Evolutionary conservation across 108 stramenopile species (phyloP), one percentile per base, ranked within the genome.

Genomic region (Chaetoceros tenuissimus): DNA sequence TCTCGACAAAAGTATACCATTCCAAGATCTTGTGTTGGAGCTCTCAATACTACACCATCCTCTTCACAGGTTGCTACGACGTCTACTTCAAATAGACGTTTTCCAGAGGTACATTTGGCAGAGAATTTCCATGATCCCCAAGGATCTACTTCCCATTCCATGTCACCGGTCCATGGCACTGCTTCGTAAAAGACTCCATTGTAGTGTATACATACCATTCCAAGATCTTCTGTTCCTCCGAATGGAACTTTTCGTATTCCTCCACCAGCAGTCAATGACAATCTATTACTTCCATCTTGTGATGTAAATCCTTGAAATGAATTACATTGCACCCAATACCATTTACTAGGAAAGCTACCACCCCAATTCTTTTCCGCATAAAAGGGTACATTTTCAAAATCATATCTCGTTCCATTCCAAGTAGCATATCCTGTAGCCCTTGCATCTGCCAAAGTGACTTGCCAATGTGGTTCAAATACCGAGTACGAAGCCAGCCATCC

Each of bases 281-380:
- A 66, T 31, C 59, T 63, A 10, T 19, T 16, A 13, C 18, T 25
- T 3, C 17, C 20, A n/a, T 28, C 28, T 3, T 2, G 19, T 2
- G 1, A 26, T 59, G 34, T 40, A 59, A 79, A 71, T 20, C 71
- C 77, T 21, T 82, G 75, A 51, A 94, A 94, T 25, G 73, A 71
- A 65, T 94, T 94, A 68, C 87, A 88, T 52, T 94, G 92, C 3
- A 77, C 71, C 92, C 92, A 94, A 73, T 79, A 94, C 92, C 88
- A 90, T 60, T 85, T 85, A 0, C 64, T 68, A 27, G 92, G 88
- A 52, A 94, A 82, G 0, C 82, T 75, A 7, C 69, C 81, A 48
- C 86, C 92, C 88, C 88, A 94, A 73, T 94, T 94, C 74, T 94
- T 90, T 48, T 94, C 92, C 22, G 84, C 88, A 63, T 94, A 94